A percentile compares a stretch with the other conserved stretches of the same genome.
Conservation (phyloP, 2,329 filamentous ascomycete genomes). For the Diaporthe sp. region DNA sequence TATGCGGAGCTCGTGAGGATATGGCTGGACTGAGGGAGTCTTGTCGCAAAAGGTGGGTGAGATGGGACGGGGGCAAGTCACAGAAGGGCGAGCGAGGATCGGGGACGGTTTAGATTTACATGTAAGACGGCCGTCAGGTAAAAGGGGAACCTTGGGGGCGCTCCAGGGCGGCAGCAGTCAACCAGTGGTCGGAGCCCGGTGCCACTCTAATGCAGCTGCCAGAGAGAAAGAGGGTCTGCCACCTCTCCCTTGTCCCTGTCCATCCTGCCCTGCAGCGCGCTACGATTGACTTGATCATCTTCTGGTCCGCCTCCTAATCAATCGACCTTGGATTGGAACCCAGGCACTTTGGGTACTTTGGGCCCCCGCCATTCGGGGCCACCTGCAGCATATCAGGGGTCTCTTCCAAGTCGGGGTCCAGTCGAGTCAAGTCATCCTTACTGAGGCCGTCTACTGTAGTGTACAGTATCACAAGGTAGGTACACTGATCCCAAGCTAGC, state of each 20-base stretch:
- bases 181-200: constrained; percentile 10
- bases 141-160: constrained; percentile 23
- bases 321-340: not conserved
- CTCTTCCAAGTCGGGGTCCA: not conserved
- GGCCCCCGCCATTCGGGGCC: constrained; percentile 13
- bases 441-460: not conserved
- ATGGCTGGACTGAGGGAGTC: not conserved
- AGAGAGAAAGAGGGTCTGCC: constrained; percentile 16
- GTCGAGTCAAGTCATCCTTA: not conserved
- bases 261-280: not conserved
- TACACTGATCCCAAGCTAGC: not conserved
- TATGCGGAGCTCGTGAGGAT: not conserved
- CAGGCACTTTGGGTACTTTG: not conserved
- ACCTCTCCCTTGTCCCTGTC: constrained; percentile 16
- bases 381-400: constrained; percentile 19
- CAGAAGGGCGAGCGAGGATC: constrained; percentile 5
- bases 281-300: constrained; percentile 14
- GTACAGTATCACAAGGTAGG: too few relatives aligned
- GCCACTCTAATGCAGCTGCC: constrained; percentile 23
- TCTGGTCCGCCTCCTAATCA: constrained; percentile 7
- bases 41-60: constrained; percentile 1
- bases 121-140: constrained; percentile 18
- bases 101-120: constrained; percentile 6
- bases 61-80: constrained; percentile 6
- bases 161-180: constrained; percentile 3